A percentile compares a stretch with the other conserved stretches of the same genome.
These are phyloP conservation scores for Metarhizium guizhouense DNA, from an alignment of 2,329 filamentous ascomycete genomes.

Conservation along the genomic window DNA sequence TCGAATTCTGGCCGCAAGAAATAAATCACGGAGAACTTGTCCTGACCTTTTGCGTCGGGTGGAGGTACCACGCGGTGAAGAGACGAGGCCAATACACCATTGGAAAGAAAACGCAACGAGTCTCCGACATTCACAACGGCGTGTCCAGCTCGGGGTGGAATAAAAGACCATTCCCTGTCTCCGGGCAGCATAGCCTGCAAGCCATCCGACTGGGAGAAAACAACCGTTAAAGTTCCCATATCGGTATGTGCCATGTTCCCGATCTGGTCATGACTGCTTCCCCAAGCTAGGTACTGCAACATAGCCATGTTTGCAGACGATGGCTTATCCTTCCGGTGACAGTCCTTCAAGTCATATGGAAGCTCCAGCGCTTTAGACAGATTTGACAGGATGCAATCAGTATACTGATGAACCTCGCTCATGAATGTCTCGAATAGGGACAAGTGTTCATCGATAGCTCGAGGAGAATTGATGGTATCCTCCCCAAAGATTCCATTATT, in stretches of 20 bases:
- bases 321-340: slow-evolving; percentile 8
- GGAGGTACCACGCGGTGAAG: slow-evolving; percentile 13
- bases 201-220: slow-evolving; percentile 12
- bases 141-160: slow-evolving; percentile 9
- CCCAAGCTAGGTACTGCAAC: slow-evolving; percentile 12
- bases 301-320: slow-evolving; percentile 10
- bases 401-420: slow-evolving; percentile 5
- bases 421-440: slow-evolving; percentile 5
- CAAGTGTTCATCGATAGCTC: slow-evolving; percentile 4
- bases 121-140: slow-evolving; percentile 8
- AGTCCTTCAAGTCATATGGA: slow-evolving; percentile 4
- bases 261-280: slow-evolving; percentile 7
- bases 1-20: slow-evolving; percentile 14
- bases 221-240: slow-evolving; percentile 13
- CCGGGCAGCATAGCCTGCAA: slow-evolving; percentile 12
- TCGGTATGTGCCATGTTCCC: slow-evolving; percentile 13
- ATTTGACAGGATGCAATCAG: slow-evolving; percentile 5
- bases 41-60: slow-evolving; percentile 8
- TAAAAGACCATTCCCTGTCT: slow-evolving; percentile 11
- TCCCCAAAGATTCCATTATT: slow-evolving; percentile 6
- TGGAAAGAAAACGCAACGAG: slow-evolving; percentile 10
- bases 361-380: slow-evolving; percentile 3
- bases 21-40: slow-evolving; percentile 14
- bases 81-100: slow-evolving; percentile 7
- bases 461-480: slow-evolving; percentile 4